Evolutionary conservation across 202 grass and related monocot genomes (phyloP), one percentile per base, ranked within the genome.

Genomic region (Carex sylvatica): DNA sequence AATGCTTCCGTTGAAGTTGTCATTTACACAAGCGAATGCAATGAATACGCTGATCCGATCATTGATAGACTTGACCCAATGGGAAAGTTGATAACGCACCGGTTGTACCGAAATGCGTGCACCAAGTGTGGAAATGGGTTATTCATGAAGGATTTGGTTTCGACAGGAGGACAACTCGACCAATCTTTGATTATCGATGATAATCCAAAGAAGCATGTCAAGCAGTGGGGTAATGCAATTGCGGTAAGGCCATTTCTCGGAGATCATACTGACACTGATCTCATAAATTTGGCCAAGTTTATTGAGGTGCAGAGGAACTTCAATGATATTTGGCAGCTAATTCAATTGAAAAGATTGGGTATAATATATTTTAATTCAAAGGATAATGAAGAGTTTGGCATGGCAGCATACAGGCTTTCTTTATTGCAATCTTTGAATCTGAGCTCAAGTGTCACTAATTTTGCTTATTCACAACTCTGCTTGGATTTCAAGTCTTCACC

Each of bases 321-420:
- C 15, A 44, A 66, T 62, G 78, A 81, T 81, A 38, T 81, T 15
- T 51, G 78, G 60, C 40, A 79, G 40, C 9, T 71, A 13, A 71
- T 71, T 71, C 40, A 71, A 23, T 49, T 71, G 40, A 71, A 71
- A 71, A 71, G 42, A 23, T 47, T 49, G n/a, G 19, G n/a, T 47
- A 71, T 23, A 26, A 26, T 24, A 49, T 72, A 42, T 49, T 44
- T 24, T 20, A 51, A 20, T 72, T 42, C 19, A 49, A 72, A 72
- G 42, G 11, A 47, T 6, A 51, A 11, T 6, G 19, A 72, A 72
- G 42, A 72, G 69, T 72, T 72, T 49, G 69, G 69, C 40, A 51
- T 72, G 69, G 38, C 47, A 49, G 38, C 11, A 49, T 26, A 49
- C 9, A 47, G 0, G 19, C 0, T 72, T 47, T 72, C 19, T 51